Conservation (phyloP, 1,284 basidiomycete species). For the Bondarzewia mesenterica region DNA sequence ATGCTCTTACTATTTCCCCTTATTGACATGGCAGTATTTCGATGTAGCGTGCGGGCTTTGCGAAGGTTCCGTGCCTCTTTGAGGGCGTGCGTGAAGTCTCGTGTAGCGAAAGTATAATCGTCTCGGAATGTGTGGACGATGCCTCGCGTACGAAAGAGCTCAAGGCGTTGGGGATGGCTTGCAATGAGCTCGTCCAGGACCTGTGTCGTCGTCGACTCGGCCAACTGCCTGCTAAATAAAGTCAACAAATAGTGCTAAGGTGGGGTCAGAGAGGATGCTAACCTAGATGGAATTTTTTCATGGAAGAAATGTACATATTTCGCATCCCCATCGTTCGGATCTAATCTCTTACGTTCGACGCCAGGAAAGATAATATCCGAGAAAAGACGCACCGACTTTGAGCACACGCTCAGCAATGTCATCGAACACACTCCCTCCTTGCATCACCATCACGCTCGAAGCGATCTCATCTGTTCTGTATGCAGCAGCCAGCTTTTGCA, state of each 20-base stretch:
- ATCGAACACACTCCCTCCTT: constrained; percentile 80
- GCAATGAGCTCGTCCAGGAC: constrained; percentile 70
- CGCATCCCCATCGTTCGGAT: constrained; percentile 68
- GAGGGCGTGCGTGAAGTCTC: constrained; percentile 71
- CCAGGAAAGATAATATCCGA: not conserved
- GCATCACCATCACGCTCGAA: constrained; percentile 85
- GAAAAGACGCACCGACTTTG: constrained; percentile 47
- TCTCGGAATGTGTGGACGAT: constrained; percentile 81
- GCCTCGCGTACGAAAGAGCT: constrained; percentile 75
- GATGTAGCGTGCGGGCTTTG: constrained; percentile 49
- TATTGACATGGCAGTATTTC: constrained; percentile 24
- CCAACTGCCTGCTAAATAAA: constrained; percentile 50
- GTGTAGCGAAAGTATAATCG: constrained; percentile 61
- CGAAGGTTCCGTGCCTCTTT: constrained; percentile 64
- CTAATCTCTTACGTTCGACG: constrained; percentile 26
- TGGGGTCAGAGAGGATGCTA: constrained; percentile 16
- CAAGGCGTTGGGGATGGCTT: constrained; percentile 60
- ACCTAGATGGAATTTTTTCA: constrained; percentile 85
- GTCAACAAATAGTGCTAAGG: constrained; percentile 9
- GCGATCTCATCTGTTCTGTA: constrained; percentile 81
- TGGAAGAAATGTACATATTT: constrained; percentile 86
- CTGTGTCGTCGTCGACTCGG: constrained; percentile 68
- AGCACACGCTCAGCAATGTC: constrained; percentile 78
- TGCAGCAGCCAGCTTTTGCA: constrained; percentile 74
- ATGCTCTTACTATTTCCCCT: constrained; percentile 34